Evolutionary conservation across 768 basidiomycete species (phyloP).

Genomic region (Cystobasidium tubakii): DNA sequence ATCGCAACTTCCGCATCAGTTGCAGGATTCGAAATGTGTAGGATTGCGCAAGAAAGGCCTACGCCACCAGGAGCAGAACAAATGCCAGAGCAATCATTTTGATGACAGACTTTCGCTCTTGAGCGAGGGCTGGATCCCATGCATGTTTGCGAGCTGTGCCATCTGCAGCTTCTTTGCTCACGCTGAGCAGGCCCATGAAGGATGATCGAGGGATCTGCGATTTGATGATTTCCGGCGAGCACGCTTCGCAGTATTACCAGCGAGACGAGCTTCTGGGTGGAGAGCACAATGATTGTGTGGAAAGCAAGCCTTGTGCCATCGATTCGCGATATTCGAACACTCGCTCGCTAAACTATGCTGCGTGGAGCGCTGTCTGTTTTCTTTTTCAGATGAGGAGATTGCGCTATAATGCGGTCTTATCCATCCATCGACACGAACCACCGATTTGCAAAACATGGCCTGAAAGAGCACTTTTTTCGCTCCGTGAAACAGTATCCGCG

Average conservation of each 20-base stretch:
- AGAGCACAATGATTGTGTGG: neutral
- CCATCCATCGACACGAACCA: too few species aligned
- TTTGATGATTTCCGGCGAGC: neutral
- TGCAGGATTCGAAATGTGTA: too few species aligned
- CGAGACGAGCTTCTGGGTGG: neutral
- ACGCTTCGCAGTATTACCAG: neutral
- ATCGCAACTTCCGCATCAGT: neutral
- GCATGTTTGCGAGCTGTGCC: slow-evolving; percentile 40
- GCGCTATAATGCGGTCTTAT: too few species aligned
- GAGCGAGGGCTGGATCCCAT: slow-evolving; percentile 39
- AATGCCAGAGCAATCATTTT: slow-evolving; percentile 37
- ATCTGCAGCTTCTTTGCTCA: slow-evolving; percentile 41
- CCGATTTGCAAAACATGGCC: slow-evolving; percentile 1
- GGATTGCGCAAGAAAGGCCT: neutral
- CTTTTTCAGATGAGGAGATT: too few species aligned
- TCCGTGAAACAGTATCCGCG: neutral
- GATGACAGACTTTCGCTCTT: slow-evolving; percentile 43
- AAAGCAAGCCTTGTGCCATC: too few species aligned
- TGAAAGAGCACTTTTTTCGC: neutral
- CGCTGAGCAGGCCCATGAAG: slow-evolving; percentile 32
- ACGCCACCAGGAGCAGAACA: neutral
- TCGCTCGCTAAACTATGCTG: neutral
- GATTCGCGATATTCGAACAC: too few species aligned
- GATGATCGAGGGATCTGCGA: neutral
- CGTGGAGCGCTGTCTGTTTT: too few species aligned